These are phyloP conservation scores for Sanghuangporus sanghuang DNA, from an alignment of 1,284 basidiomycete genomes.

Conservation along the genomic window DNA sequence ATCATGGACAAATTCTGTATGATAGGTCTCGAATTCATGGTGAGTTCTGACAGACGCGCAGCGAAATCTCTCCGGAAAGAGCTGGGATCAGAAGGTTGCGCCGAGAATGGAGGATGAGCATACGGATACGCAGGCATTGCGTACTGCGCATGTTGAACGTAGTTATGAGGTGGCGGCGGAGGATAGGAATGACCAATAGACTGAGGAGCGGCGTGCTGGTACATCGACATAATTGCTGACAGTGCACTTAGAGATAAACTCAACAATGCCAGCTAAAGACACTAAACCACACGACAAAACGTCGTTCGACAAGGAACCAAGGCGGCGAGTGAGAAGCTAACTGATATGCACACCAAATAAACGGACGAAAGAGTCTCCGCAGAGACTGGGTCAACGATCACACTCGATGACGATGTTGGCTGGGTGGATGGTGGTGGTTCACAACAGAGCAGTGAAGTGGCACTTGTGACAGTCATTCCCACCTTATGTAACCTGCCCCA, in stretches of 20 bases:
- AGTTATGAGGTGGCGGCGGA: slow-evolving; percentile 24
- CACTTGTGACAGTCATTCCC: neutral
- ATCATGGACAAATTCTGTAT: slow-evolving; percentile 95
- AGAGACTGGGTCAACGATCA: slow-evolving; percentile 19
- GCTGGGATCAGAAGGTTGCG: slow-evolving; percentile 57
- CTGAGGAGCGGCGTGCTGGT: slow-evolving; percentile 12
- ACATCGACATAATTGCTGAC: slow-evolving; percentile 13
- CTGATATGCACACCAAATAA: slow-evolving; percentile 7
- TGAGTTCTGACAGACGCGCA: slow-evolving; percentile 76
- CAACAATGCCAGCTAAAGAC: neutral
- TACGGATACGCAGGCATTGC: slow-evolving; percentile 36
- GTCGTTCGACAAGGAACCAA: neutral
- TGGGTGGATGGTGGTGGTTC: slow-evolving; percentile 37
- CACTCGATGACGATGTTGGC: slow-evolving; percentile 19
- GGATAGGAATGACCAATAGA: slow-evolving; percentile 7
- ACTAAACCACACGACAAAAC: neutral
- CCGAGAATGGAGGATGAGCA: slow-evolving; percentile 38
- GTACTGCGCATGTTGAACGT: slow-evolving; percentile 38
- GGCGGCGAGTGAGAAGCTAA: slow-evolving; percentile 8
- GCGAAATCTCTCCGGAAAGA: slow-evolving; percentile 80
- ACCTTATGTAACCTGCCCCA: neutral
- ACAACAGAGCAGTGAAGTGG: slow-evolving; percentile 22
- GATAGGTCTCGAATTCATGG: slow-evolving; percentile 93
- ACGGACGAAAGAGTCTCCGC: neutral
- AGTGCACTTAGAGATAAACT: slow-evolving; percentile 3